Evolutionary conservation across 2,329 filamentous ascomycete genomes (phyloP), one percentile per base, ranked within the genome.

Genomic region (Mariannaea elegans): DNA sequence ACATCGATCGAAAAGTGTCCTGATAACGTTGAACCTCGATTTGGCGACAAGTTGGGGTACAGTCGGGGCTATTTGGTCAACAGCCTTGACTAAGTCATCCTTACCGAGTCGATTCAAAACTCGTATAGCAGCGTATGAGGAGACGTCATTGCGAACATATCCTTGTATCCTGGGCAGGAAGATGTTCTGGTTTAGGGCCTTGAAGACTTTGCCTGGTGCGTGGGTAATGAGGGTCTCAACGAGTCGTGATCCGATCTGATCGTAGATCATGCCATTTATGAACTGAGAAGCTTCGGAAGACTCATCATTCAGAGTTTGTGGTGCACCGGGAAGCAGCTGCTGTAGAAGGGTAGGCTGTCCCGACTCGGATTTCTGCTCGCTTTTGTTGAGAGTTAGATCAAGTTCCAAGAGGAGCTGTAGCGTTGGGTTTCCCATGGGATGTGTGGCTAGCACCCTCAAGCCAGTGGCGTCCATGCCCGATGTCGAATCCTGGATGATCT

Each of bases 381-480:
- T 79, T 63, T 91, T 85, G 65, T 90, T 90, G 59, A 91, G 82
- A 0, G 88, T 85, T 46, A 98, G 85, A 71, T 99, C 95, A 14
- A 99, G 82, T 72, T 94, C 92, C 3, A 99, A 81, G 27, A 99
- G 81, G 1, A 98, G 84, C 74, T 98, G 95, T n/a, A 99, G 82
- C 1, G 93, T 91, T 0, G 95, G 95, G 71, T 97, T 97, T 46
- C 93, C 95, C 1, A 94, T 91, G 4, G 92, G 92, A 71, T 98
- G 94, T 18, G 89, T 93, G 2, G 94, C 92, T 56, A 99, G 81
- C 2, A 95, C 88, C 24, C 93, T 88, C 24, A 98, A 84, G 69
- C 93, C 91, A 3, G 90, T 92, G 2, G 90, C 85, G 72, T 95
- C 93, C 67, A 97, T 84, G 1, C 85, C 87, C 1, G 88, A 83